phyloP scores from a whole-genome alignment of 1,284 basidiomycete genomes.

The Grifola frondosa region DNA sequence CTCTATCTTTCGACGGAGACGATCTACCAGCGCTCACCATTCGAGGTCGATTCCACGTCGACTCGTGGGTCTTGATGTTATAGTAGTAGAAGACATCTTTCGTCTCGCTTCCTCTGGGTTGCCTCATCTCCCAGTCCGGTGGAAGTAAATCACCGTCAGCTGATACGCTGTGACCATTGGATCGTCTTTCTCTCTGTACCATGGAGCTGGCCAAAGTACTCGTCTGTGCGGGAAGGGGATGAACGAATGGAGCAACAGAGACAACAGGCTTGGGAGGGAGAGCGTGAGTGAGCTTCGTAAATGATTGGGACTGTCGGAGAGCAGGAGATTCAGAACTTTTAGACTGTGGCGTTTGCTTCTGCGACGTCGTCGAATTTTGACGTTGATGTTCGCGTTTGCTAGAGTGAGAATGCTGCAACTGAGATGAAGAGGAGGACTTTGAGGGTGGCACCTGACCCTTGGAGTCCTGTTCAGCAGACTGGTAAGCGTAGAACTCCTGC shows the following conservation, averaged over 20 bases:
- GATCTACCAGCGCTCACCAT: constrained; percentile 18
- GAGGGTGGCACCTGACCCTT: constrained; percentile 13
- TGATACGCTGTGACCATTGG: constrained; percentile 23
- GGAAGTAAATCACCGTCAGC: constrained; percentile 42
- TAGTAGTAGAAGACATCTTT: constrained; percentile 56
- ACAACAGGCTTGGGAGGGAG: constrained; percentile 71
- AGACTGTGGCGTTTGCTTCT: constrained; percentile 19
- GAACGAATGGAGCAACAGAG: constrained; percentile 50
- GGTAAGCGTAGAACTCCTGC: constrained; percentile 37
- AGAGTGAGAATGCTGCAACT: constrained; percentile 10
- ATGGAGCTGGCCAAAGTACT: constrained; percentile 37
- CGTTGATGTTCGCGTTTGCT: constrained; percentile 24
- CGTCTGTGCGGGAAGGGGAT: constrained; percentile 59
- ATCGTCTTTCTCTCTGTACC: constrained; percentile 37
- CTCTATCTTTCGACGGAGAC: constrained; percentile 28
- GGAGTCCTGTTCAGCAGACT: constrained; percentile 26
- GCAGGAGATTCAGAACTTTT: constrained; percentile 28
- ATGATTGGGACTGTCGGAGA: constrained; percentile 34
- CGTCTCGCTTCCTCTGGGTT: constrained; percentile 45
- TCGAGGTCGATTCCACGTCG: constrained; percentile 57
- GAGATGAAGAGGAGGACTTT: constrained; percentile 12
- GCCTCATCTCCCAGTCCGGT: constrained; percentile 60
- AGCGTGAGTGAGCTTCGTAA: constrained; percentile 53
- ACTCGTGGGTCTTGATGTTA: constrained; percentile 55
- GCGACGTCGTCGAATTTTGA: constrained; percentile 16